Evolutionary conservation across 2,329 filamentous ascomycete species (phyloP).

Genomic region (Fusarium torreyae): DNA sequence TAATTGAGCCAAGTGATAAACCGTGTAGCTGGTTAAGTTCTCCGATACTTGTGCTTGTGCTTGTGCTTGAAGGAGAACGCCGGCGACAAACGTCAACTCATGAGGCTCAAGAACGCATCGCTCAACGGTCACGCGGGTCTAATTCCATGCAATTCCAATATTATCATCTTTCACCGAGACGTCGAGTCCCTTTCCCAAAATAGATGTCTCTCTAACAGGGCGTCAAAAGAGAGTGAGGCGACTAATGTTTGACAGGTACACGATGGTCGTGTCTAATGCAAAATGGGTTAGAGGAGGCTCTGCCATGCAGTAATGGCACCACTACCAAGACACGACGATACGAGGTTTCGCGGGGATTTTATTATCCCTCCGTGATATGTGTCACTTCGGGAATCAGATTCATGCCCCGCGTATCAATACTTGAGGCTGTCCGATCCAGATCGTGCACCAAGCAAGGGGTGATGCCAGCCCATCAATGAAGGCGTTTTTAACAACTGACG

Average conservation of each 20-base stretch:
- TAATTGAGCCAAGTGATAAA: background rate
- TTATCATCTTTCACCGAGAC: background rate
- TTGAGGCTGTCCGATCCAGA: constrained; percentile 19
- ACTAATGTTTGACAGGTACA: constrained; percentile 15
- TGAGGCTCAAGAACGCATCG: background rate
- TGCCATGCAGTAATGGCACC: constrained; percentile 29
- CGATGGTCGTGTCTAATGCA: constrained; percentile 27
- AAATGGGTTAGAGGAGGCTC: constrained; percentile 42
- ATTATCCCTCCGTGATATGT: background rate
- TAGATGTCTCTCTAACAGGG: constrained; percentile 15
- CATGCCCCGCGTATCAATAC: background rate
- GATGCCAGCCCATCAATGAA: constrained; percentile 15
- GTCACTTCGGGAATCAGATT: constrained; percentile 1
- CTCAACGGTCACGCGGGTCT: constrained; percentile 3
- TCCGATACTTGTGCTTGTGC: too few relatives aligned
- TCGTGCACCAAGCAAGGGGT: constrained; percentile 2
- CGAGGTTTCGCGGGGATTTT: constrained; percentile 2
- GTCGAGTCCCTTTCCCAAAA: background rate
- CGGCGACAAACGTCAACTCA: background rate
- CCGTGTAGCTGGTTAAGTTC: too few relatives aligned
- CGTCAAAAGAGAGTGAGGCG: constrained; percentile 34
- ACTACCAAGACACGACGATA: constrained; percentile 14
- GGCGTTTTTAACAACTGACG: constrained; percentile 2
- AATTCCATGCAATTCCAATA: background rate
- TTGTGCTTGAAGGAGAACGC: background rate